Percentiles rank a stretch among this genome's conserved stretches.
Conservation (phyloP, 305 asterid genomes). For the Fraxinus xanthoxyloides region DNA sequence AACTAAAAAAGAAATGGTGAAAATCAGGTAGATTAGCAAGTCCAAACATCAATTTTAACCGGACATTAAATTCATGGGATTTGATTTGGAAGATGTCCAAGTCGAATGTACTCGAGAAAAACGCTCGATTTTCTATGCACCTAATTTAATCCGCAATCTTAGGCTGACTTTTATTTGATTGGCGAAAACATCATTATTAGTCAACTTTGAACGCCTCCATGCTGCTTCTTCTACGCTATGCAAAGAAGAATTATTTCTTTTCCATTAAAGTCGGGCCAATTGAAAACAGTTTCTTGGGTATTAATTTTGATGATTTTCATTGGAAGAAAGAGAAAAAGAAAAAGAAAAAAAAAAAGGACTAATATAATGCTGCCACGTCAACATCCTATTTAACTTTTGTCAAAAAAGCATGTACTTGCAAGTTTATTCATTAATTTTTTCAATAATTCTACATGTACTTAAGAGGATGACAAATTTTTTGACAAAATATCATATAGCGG, state of each 20-base stretch:
- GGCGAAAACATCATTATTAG: slow-evolving; percentile 35
- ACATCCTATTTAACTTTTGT: too few species aligned
- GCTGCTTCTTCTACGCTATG: not conserved
- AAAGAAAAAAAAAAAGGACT: too few species aligned
- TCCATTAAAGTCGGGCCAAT: slow-evolving; percentile 16
- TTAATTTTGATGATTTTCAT: not conserved
- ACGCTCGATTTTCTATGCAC: not conserved
- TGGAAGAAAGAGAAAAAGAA: too few species aligned
- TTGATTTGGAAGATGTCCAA: slow-evolving; percentile 20
- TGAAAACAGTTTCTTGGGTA: not conserved
- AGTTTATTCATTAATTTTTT: too few species aligned
- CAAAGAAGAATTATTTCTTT: not conserved
- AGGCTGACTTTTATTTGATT: slow-evolving; percentile 42
- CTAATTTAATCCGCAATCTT: slow-evolving; percentile 27
- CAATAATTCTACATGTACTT: too few species aligned
- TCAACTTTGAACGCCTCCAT: slow-evolving; percentile 14
- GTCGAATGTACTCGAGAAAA: not conserved
- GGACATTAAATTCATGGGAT: slow-evolving; percentile 13
- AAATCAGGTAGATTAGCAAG: not conserved
- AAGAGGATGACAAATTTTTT: too few species aligned
- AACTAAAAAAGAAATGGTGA: not conserved
- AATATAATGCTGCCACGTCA: too few species aligned
- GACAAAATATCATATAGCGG: too few species aligned
- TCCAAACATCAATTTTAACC: not conserved
- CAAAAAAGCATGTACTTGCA: too few species aligned